phyloP scores from a whole-genome alignment of 257 asterid species.

The Plectranthus barbatus region DNA sequence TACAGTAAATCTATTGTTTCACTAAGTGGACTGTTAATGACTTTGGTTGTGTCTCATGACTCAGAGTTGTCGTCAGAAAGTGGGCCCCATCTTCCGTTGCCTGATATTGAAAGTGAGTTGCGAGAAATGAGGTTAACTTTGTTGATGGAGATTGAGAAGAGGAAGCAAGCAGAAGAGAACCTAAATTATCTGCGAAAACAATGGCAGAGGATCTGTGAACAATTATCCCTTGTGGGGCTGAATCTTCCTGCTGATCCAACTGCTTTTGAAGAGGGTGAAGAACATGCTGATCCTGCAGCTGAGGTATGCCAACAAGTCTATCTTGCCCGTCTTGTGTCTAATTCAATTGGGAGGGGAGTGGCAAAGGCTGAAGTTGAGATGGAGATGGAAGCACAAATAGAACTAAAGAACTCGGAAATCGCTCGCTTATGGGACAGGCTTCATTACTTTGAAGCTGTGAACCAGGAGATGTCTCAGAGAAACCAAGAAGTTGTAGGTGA shows the following conservation, averaged over 20 bases:
- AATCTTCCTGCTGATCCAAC: conserved; percentile 51
- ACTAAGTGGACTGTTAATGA: conserved; percentile 5
- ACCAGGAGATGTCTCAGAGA: conserved; percentile 94
- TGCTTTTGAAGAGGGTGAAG: conserved; percentile 37
- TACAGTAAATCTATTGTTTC: background rate
- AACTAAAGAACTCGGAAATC: conserved; percentile 67
- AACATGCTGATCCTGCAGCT: conserved; percentile 39
- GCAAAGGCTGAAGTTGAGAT: conserved; percentile 84
- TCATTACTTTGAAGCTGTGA: conserved; percentile 85
- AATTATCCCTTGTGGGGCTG: conserved; percentile 58
- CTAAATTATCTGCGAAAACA: conserved; percentile 41
- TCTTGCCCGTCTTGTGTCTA: conserved; percentile 60
- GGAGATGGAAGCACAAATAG: conserved; percentile 80
- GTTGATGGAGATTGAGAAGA: conserved; percentile 75
- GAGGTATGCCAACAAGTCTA: conserved; percentile 57
- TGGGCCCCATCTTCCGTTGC: conserved; percentile 36
- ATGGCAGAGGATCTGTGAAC: conserved; percentile 57
- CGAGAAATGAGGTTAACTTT: conserved; percentile 61
- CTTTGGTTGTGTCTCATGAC: conserved; percentile 24
- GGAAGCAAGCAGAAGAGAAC: conserved; percentile 80
- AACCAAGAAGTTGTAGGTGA: conserved; percentile 92
- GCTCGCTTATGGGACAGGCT: conserved; percentile 81
- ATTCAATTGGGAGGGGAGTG: conserved; percentile 75
- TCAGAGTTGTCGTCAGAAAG: conserved; percentile 76
- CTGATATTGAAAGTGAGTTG: conserved; percentile 63